Conservation (phyloP, 192 early-diverging fungal species). For the Linnemannia hyalina region DNA sequence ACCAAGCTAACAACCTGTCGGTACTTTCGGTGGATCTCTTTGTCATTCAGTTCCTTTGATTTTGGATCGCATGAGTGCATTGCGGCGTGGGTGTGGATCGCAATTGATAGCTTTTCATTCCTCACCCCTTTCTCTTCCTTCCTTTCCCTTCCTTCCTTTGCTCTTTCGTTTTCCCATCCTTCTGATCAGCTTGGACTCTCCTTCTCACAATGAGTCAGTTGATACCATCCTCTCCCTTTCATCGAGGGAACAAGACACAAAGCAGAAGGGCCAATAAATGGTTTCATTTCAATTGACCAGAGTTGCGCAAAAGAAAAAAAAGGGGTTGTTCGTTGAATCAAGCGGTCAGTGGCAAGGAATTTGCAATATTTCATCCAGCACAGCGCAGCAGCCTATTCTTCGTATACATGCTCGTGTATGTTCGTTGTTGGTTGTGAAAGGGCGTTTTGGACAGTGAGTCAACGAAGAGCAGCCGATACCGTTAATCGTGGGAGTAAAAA, state of each 20-base stretch:
- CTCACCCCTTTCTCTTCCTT: neutral
- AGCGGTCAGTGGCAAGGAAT: neutral
- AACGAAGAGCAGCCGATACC: neutral
- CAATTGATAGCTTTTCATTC: neutral
- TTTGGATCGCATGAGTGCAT: neutral
- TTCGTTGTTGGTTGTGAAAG: neutral
- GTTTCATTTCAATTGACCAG: neutral
- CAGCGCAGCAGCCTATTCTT: neutral
- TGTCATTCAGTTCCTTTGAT: slow-evolving; percentile 20
- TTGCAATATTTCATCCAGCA: slow-evolving; percentile 4
- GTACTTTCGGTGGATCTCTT: slow-evolving; percentile 37
- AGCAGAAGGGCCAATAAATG: neutral
- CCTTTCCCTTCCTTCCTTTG: neutral
- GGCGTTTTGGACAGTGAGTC: slow-evolving; percentile 9
- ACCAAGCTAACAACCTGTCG: neutral
- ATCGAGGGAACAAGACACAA: neutral
- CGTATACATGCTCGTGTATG: neutral
- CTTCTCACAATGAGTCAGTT: slow-evolving; percentile 1
- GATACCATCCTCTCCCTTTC: neutral
- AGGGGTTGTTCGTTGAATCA: neutral
- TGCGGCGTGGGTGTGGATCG: neutral
- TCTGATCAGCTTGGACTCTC: neutral
- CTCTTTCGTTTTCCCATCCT: neutral
- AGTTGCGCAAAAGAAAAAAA: neutral
- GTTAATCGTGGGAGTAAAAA: slow-evolving; percentile 1